Base-by-base conservation (phyloP, 225 moss, liverwort and hornwort species). In the Bryoerythrophyllum caledonicum region DNA sequence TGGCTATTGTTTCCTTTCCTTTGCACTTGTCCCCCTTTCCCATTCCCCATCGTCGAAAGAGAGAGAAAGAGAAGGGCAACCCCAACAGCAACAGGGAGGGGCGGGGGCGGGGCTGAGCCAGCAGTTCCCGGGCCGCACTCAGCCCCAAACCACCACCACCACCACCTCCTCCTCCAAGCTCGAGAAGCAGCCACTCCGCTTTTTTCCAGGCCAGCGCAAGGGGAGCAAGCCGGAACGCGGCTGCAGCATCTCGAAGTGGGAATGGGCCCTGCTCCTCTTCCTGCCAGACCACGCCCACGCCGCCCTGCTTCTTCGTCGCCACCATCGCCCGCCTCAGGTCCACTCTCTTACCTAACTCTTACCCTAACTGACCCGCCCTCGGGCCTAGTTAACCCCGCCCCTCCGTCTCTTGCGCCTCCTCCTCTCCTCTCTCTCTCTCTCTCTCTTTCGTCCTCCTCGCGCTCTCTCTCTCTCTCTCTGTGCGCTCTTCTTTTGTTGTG, bases 241-340 rank as follows among this genome's bases (percentile, higher is more conserved):
- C 80, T 80, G 83, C 83, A 72, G 79, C 70, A 51, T 2, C 62
- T 23, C 52, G 52, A 53, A 83, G 86, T 86, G 86, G 86, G 86
- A 86, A 86, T 78, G 86, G 86, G 83, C 86, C 59, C 46, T 67
- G 60, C 34, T 49, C 28, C 67, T 63, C 62, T 23, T 46, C 48
- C 48, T 48, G 46, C n/a, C n/a, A n/a, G n/a, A n/a, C n/a, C n/a
- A n/a, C n/a, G n/a, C n/a, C n/a, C 46, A 46, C 46, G 46, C 46
- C 48, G 48, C 48, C 12, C 53, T 21, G 23, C 74, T 72, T 55
- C 77, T 72, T 37, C 78, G 12, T 72, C 78, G 75, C 83, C 86
- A 65, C 83, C 86, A 65, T 83, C 83, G 72, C 79, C 52, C 52
- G n/a, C 52, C 34, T 34, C 48, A 49, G 48, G 48, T 49, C 48